phyloP scores from a whole-genome alignment of 2,329 filamentous ascomycete species.

The Talaromyces verruculosus region DNA sequence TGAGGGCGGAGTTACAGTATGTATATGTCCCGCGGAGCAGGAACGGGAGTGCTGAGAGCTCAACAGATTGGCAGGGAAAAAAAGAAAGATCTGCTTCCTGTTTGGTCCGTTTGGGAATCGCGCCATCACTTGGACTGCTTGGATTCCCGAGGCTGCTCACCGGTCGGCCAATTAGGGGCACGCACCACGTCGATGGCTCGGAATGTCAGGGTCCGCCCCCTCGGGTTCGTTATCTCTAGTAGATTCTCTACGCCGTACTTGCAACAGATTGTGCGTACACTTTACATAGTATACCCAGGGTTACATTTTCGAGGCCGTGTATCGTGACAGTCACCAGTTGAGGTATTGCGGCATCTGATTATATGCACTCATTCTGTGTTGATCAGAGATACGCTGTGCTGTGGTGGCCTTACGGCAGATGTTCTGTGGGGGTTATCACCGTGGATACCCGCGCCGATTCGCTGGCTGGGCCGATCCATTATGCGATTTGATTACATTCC shows the following conservation, averaged over 20 bases:
- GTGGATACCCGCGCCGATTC: background rate
- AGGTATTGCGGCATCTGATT: background rate
- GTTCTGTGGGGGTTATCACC: background rate
- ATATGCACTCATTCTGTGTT: background rate
- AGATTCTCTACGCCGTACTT: no score
- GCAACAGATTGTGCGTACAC: no score
- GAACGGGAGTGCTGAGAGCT: no score
- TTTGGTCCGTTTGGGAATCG: constrained; percentile 1
- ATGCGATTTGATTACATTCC: background rate
- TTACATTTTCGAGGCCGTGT: background rate
- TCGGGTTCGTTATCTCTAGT: background rate
- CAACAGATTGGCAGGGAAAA: no score
- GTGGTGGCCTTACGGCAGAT: background rate
- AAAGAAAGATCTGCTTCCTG: constrained; percentile 5
- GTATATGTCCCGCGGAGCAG: background rate
- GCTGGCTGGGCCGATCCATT: background rate
- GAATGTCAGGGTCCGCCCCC: background rate
- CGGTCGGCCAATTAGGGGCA: background rate
- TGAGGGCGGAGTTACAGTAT: background rate
- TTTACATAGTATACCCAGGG: no score
- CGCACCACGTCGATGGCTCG: background rate
- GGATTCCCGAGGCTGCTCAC: background rate
- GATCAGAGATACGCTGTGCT: no score
- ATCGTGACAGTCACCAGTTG: background rate
- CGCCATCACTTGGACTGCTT: no score